Conservation (phyloP, 176 grass and related monocot species). For the Musa beccarii region DNA sequence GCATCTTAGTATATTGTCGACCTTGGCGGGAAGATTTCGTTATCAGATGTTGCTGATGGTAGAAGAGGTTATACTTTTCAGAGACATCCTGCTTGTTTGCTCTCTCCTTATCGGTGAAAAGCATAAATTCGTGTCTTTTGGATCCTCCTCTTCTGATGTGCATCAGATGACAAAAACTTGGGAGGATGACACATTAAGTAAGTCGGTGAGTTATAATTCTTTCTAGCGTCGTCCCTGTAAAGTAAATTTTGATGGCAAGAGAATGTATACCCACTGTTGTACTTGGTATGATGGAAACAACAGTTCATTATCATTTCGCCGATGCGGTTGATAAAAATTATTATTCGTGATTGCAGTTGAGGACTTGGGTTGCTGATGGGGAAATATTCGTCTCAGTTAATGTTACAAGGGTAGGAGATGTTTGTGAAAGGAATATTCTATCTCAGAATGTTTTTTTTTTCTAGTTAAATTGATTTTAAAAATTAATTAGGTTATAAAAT, state of each 20-base stretch:
- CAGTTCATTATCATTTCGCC: too few species aligned
- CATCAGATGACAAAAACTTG: not conserved
- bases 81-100: not conserved
- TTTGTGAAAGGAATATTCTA: too few species aligned
- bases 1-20: not conserved
- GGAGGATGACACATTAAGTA: not conserved
- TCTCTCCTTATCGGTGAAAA: not conserved
- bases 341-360: too few species aligned
- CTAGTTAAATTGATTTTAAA: too few species aligned
- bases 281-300: slow-evolving; percentile 32
- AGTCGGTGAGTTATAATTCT: slow-evolving; percentile 28
- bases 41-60: not conserved
- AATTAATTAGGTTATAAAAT: too few species aligned
- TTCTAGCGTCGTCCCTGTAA: slow-evolving; percentile 46
- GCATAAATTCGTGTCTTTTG: not conserved
- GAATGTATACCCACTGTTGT: slow-evolving; percentile 39
- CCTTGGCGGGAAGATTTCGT: not conserved
- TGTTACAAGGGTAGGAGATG: too few species aligned
- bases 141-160: not conserved
- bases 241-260: slow-evolving; percentile 54
- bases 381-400: too few species aligned
- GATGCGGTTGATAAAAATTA: too few species aligned
- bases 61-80: not conserved
- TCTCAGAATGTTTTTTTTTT: too few species aligned
- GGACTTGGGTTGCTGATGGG: too few species aligned